phyloP scores from a whole-genome alignment of 176 grass and related monocot genomes.

The Paspalum notatum region DNA sequence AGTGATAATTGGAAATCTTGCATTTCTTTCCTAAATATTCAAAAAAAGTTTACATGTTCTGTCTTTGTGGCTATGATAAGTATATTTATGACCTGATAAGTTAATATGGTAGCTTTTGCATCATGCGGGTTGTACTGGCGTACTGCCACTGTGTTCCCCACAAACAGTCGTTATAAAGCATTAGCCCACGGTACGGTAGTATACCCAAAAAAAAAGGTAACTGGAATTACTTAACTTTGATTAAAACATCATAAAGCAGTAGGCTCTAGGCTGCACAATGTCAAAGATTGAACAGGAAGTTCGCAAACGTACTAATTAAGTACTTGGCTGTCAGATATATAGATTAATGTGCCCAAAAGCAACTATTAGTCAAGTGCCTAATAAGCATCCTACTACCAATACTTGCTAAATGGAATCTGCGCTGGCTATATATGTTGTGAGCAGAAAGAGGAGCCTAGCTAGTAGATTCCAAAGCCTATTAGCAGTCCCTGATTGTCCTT shows the following conservation, averaged over 20 bases:
- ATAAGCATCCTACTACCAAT: too few species aligned
- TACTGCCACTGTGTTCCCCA: slow-evolving; percentile 1
- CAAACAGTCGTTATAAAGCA: neutral
- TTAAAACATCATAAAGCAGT: neutral
- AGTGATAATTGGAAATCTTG: slow-evolving; percentile 18
- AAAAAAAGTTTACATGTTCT: neutral
- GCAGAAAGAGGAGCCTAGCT: slow-evolving; percentile 44
- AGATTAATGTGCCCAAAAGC: slow-evolving; percentile 6
- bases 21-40: slow-evolving; percentile 1
- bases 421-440: neutral
- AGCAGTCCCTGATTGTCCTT: slow-evolving; percentile 31
- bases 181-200: neutral
- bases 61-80: slow-evolving; percentile 3
- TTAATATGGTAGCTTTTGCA: neutral
- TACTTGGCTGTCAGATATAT: neutral
- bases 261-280: neutral
- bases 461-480: neutral
- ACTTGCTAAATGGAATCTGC: slow-evolving; percentile 27
- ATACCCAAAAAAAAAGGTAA: neutral
- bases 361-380: slow-evolving; percentile 29
- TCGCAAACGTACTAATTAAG: neutral
- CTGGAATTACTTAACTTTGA: neutral
- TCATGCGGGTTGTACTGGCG: too few species aligned
- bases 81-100: neutral
- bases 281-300: slow-evolving; percentile 26